Evolutionary conservation across 345 rosid genomes (phyloP).

Genomic region (Arabidopsis arenosa): DNA sequence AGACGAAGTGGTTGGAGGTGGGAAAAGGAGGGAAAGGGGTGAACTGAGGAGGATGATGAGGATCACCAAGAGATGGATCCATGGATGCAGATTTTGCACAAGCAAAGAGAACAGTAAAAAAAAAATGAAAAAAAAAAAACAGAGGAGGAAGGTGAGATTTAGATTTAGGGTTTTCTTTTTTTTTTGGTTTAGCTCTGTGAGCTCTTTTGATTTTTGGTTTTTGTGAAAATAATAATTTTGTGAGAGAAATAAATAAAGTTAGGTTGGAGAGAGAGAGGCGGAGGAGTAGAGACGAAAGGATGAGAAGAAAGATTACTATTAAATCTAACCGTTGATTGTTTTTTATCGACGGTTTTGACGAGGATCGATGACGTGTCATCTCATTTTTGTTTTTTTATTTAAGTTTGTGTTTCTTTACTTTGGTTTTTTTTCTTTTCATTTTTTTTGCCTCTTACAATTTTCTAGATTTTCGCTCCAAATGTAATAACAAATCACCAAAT

Average conservation of each 20-base stretch:
- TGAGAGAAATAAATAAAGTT: constrained; percentile 18
- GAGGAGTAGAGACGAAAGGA: constrained; percentile 5
- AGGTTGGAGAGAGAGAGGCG: constrained; percentile 13
- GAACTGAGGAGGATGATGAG: constrained; percentile 28
- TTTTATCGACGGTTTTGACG: neutral
- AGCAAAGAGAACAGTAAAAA: constrained; percentile 8
- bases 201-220: constrained; percentile 9
- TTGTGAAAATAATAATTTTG: neutral
- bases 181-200: neutral
- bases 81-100: neutral
- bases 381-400: constrained; percentile 1
- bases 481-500: neutral
- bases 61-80: constrained; percentile 44
- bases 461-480: neutral
- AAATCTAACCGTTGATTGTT: constrained; percentile 6
- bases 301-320: neutral
- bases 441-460: neutral
- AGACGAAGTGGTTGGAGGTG: neutral
- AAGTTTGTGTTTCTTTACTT: constrained; percentile 26
- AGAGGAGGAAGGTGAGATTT: constrained; percentile 21
- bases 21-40: constrained; percentile 7
- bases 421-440: neutral
- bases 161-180: constrained; percentile 26
- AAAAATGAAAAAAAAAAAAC: constrained; percentile 1
- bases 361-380: constrained; percentile 24